Evolutionary conservation across 2,329 filamentous ascomycete species (phyloP), one percentile per base, ranked within the genome.

Genomic region (Triangularia setosa): DNA sequence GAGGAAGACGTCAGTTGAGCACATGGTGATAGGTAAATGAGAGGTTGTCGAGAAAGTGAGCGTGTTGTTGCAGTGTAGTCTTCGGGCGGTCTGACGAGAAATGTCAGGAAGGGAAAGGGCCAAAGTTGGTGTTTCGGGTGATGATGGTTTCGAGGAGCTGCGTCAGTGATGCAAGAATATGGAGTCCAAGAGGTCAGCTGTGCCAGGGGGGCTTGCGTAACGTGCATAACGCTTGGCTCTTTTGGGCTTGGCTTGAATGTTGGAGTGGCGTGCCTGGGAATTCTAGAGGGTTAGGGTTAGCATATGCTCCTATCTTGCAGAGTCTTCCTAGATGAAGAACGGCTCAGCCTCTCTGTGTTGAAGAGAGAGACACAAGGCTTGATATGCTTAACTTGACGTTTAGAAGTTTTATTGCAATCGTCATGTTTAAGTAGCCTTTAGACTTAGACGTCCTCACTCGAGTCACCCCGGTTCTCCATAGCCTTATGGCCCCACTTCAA

Each of bases 1-100:
- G 68, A 90, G 84, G 74, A 90, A 88, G 71, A 87, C 77, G 74
- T 89, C 87, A 60, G 81, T 72, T 63, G 81, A 79, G 75, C 85
- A 88, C 86, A 88, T 88, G 58, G 69, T 73, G 65, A 40, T 57
- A 28, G 23, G 25, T 55, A n/a, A 55, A n/a, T 7, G 52, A 27
- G 52, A 27, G 52, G n/a, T 48, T 48, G 40, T 48, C 3, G n/a
- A 18, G 11, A 5, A 48, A 55, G 23, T n/a, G 58, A 25, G 27
- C 12, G 24, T 58, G 28, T 58, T n/a, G 18, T 25, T 12, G 30
- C 25, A n/a, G 8, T 55, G 52, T 27, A 24, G 25, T 27, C 2
- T 48, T 55, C 12, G 52, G n/a, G 52, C n/a, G n/a, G 8, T 61
- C 48, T 14, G 21, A 7, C 16, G 40, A 40, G 21, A 18, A 21